phyloP scores from a whole-genome alignment of 306 rosid species.

The Phaseolus lunatus region DNA sequence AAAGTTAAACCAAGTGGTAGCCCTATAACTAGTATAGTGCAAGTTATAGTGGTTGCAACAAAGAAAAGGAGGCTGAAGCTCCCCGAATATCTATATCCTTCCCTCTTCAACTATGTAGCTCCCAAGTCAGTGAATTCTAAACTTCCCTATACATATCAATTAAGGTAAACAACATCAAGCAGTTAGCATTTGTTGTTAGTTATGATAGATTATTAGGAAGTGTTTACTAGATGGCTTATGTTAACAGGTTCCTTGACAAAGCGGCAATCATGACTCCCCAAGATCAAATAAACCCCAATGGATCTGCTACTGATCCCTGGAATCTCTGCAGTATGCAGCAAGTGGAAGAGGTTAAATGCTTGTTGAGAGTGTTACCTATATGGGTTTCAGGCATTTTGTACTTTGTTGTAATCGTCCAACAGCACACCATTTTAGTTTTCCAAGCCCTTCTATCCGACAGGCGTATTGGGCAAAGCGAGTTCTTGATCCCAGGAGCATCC shows the following conservation, averaged over 20 bases:
- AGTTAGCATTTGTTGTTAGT: constrained; percentile 29
- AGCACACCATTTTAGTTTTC: constrained; percentile 67
- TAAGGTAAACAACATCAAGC: constrained; percentile 60
- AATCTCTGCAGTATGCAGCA: constrained; percentile 78
- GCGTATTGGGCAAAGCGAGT: constrained; percentile 56
- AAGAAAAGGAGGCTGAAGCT: constrained; percentile 65
- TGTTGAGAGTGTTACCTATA: constrained; percentile 79
- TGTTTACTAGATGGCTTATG: constrained; percentile 46
- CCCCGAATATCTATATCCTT: constrained; percentile 58
- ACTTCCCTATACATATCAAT: constrained; percentile 71
- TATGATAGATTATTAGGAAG: constrained; percentile 37
- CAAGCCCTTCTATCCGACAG: constrained; percentile 87
- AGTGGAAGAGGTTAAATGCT: constrained; percentile 91
- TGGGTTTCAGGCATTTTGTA: constrained; percentile 66
- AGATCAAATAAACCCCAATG: constrained; percentile 69
- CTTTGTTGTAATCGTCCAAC: constrained; percentile 63
- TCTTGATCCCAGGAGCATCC: constrained; percentile 85
- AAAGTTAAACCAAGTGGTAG: constrained; percentile 86
- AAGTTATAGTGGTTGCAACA: constrained; percentile 68
- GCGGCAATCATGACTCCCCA: constrained; percentile 71
- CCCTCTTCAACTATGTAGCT: constrained; percentile 64
- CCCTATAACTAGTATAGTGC: constrained; percentile 81
- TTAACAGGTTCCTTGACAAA: constrained; percentile 77
- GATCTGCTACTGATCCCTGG: constrained; percentile 82
- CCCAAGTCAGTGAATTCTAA: constrained; percentile 67